Evolutionary conservation across 2,329 filamentous ascomycete genomes (phyloP).

Genomic region (Magnaporthiopsis incrustans): DNA sequence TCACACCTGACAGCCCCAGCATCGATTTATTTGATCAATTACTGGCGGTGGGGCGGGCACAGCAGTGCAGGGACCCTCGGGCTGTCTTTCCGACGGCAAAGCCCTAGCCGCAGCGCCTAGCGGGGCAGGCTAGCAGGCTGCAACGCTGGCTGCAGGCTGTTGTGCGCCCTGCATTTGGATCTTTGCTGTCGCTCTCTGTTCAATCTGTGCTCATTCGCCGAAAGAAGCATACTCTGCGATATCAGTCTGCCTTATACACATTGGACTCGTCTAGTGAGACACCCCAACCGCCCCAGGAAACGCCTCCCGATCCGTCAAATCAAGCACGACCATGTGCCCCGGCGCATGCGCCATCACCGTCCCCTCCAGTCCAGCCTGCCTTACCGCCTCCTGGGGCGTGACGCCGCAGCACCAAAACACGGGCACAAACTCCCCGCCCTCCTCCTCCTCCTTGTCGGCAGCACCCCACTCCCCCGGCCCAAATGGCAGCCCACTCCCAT

Average conservation of each 20-base stretch:
- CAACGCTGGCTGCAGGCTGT: no score
- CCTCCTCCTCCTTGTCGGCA: constrained; percentile 27
- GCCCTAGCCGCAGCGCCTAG: not conserved
- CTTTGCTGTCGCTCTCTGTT: no score
- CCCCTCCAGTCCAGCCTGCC: constrained; percentile 45
- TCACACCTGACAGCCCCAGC: not conserved
- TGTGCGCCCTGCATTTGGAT: no score
- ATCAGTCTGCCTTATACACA: no score
- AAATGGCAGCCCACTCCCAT: constrained; percentile 28
- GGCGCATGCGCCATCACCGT: constrained; percentile 54
- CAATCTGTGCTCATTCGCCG: not conserved
- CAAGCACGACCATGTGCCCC: constrained; percentile 54
- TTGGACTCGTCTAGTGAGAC: no score
- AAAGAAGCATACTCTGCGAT: no score
- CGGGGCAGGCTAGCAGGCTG: no score
- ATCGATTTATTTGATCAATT: not conserved
- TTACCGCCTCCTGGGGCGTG: constrained; percentile 57
- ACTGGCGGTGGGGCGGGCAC: not conserved
- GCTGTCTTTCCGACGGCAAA: not conserved
- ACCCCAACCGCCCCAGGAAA: constrained; percentile 10
- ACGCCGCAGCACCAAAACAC: constrained; percentile 60
- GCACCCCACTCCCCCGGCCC: constrained; percentile 17
- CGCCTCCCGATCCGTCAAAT: constrained; percentile 36
- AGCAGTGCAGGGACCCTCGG: not conserved
- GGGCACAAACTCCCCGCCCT: constrained; percentile 38